phyloP scores from a whole-genome alignment of 1,284 basidiomycete genomes.

The Ceratobasidium sp. region DNA sequence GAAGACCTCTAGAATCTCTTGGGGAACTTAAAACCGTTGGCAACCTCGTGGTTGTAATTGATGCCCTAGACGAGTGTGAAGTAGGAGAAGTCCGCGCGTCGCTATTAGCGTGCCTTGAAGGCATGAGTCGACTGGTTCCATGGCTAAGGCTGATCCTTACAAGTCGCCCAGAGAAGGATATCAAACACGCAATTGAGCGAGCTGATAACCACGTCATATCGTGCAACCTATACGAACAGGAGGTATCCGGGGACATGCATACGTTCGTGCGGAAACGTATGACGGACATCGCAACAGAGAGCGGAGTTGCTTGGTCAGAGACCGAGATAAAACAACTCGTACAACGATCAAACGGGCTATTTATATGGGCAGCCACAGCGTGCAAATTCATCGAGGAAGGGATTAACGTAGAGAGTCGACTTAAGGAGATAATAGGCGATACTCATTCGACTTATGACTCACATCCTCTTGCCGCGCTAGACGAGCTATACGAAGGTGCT shows the following conservation, averaged over 20 bases:
- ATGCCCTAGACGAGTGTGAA: slow-evolving; percentile 5
- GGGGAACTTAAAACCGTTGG: not conserved
- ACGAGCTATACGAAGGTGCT: slow-evolving; percentile 14
- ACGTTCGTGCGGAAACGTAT: not conserved
- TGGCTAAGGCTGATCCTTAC: not conserved
- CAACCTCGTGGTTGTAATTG: not conserved
- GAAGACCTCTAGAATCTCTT: not conserved
- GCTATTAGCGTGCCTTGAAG: not conserved
- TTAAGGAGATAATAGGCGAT: no score
- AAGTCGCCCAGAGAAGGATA: not conserved
- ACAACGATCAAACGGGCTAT: not conserved
- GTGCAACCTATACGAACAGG: not conserved
- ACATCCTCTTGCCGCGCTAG: no score
- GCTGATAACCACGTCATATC: no score
- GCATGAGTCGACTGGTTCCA: not conserved
- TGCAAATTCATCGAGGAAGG: slow-evolving; percentile 6
- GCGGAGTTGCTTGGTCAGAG: not conserved
- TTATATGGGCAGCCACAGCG: slow-evolving; percentile 37
- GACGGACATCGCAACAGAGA: not conserved
- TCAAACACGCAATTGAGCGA: not conserved
- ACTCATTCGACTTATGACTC: no score
- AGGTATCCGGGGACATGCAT: not conserved
- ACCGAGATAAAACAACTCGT: not conserved
- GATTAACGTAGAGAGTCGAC: not conserved
- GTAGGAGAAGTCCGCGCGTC: not conserved